Evolutionary conservation across 352 stramenopile species (phyloP), one percentile per base, ranked within the genome.

Genomic region (Globisporangium okanoganense): DNA sequence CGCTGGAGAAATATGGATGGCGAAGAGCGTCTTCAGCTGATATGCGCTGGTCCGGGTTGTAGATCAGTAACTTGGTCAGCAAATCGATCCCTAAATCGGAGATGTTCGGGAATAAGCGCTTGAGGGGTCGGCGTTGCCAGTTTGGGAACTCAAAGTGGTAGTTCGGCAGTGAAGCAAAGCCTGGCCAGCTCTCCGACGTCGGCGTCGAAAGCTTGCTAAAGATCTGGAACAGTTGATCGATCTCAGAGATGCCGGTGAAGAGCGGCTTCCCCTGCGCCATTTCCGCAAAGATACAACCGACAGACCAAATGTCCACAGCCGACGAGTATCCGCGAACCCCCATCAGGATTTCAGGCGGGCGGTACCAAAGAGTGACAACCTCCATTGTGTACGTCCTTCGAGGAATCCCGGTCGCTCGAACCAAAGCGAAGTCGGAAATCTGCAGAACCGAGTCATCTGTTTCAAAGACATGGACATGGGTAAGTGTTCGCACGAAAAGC

Each of bases 281-380:
- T 73, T 99, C 97, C 4, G 95, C 97, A 73, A 99, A 98, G 41
- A 99, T 99, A 64, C 96, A 99, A 2, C 97, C 97, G 24, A 95
- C 80, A 24, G 77, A 98, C 93, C 92, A 98, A 55, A 98, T 97
- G 61, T 98, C 93, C 27, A 98, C 84, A 6, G 84, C 79, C 0
- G 82, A 86, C 7, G 84, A 94, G 60, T 95, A 95, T 0, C 78
- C 82, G n/a, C 83, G 76, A 7, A 92, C 82, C 16, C 89, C 90
- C 82, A 97, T 94, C 18, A 97, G 66, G 5, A 97, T 91, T 64
- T 97, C 90, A 2, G 90, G 90, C 13, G 90, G 84, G 2, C 88
- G 80, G 61, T 97, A 97, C 88, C 90, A 97, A 13, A 97, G 73
- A 9, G 90, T 97, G 29, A 97, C 87, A 2, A 97, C 87, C 45